Evolutionary conservation across 805 yeast genomes (phyloP).

Genomic region (Spathaspora arborariae): DNA sequence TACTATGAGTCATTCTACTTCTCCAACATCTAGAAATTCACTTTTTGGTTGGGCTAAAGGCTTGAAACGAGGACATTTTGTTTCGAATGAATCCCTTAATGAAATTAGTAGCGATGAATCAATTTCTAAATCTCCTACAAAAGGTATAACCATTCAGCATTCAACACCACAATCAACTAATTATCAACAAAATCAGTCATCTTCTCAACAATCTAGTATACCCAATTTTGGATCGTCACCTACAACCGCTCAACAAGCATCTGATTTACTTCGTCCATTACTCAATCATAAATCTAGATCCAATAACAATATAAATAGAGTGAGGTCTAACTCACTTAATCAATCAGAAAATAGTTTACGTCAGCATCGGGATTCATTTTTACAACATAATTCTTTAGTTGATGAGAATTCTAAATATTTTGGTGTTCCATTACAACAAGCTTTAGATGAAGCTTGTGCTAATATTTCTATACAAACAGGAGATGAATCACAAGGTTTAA

Average conservation of each 20-base stretch:
- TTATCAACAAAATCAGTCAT: slow-evolving; percentile 5
- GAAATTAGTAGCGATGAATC: slow-evolving; percentile 22
- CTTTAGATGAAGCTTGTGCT: slow-evolving; percentile 74
- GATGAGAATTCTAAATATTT: slow-evolving; percentile 58
- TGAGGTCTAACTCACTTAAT: slow-evolving; percentile 34
- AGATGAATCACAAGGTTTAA: slow-evolving; percentile 41
- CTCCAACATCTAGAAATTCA: slow-evolving; percentile 36
- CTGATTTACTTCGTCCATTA: slow-evolving; percentile 41
- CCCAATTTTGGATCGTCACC: slow-evolving; percentile 8
- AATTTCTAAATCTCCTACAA: slow-evolving; percentile 4
- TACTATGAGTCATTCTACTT: slow-evolving; percentile 33
- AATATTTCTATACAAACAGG: slow-evolving; percentile 61
- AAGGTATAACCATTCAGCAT: slow-evolving; percentile 2
- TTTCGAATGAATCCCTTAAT: slow-evolving; percentile 37
- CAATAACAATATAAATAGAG: slow-evolving; percentile 41
- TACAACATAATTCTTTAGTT: slow-evolving; percentile 40
- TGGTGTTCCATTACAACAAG: slow-evolving; percentile 72
- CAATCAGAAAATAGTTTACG: slow-evolving; percentile 30
- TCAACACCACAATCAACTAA: neutral
- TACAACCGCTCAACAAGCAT: slow-evolving; percentile 10
- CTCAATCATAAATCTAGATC: slow-evolving; percentile 50
- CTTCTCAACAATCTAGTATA: slow-evolving; percentile 1
- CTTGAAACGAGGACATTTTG: slow-evolving; percentile 33
- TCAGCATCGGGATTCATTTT: slow-evolving; percentile 49
- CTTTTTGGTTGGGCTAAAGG: slow-evolving; percentile 45